Base-by-base conservation (phyloP, 1,139 yeast genomes). In the Debaryomycetaceae sp. region DNA sequence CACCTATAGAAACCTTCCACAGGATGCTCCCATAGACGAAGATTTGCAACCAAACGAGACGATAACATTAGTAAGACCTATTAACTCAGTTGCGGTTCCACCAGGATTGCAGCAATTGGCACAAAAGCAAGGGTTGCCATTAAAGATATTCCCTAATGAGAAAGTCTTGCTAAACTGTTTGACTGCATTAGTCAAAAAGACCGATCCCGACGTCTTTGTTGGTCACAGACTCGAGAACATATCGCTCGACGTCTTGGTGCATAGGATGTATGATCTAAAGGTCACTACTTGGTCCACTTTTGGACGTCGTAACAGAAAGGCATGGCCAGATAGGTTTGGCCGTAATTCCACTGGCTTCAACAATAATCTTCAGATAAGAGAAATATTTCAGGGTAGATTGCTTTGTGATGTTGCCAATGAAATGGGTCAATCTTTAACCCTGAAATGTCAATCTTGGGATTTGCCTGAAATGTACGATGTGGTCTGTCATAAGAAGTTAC, bases 391-490 rank as follows among this genome's bases (percentile, higher is more conserved):
- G 37, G 99, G 99, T 34, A 77, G 99, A 54, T 75, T 95, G 48
- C 62, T 91, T 45, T 88, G 97, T 74, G 99, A 95, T 66, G 81
- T 95, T 59, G 90, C 95, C 43, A 93, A 93, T 63, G 97, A 90
- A 58, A 80, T 91, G 82, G 99, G 99, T 42, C 95, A 87, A 60
- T 91, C 97, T 0, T 73, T 93, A 51, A 90, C 97, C 3, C 74
- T 84, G 8, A 89, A 90, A 58, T 95, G 99, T 68, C 95, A 89
- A 62, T 87, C 95, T n/a, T 95, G 97, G 97, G 95, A 89, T 48
- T 72, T 95, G 47, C 75, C 86, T 8, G 99, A 95, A 66, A 93
- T 95, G 97, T 84, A 83, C 56, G 84, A 82, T 38, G 78, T 88
- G 41, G 81, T 87, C 47, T 79, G 91, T 68, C 75, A 81, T 55